Percentiles rank a stretch among this genome's conserved stretches.
These are phyloP conservation scores for Sclerotinia borealis DNA, from an alignment of 2,329 filamentous ascomycete genomes.

Conservation along the genomic window DNA sequence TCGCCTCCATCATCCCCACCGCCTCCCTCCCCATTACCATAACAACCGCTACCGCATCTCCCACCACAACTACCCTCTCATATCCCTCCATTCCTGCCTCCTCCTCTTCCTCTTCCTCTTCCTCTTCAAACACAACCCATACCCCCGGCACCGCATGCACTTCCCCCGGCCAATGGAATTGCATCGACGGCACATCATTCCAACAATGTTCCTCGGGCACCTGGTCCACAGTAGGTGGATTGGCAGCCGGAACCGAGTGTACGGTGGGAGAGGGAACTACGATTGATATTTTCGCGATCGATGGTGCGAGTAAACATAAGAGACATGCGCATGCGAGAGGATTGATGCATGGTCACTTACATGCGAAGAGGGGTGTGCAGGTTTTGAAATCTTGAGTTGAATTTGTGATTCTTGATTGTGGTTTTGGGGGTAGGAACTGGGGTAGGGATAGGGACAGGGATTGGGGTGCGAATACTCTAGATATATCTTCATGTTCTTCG, in stretches of 20 bases:
- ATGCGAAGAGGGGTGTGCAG: background rate
- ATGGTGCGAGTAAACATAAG: background rate
- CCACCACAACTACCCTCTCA: background rate
- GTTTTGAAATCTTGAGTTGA: background rate
- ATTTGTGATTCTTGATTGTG: no score
- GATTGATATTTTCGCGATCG: conserved; percentile 33
- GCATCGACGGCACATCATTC: conserved; percentile 41
- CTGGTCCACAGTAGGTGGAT: conserved; percentile 38
- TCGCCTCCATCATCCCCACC: background rate
- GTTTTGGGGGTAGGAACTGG: no score
- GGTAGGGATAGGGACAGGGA: no score
- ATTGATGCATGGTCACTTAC: background rate
- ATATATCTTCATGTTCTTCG: no score
- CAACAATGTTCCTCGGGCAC: conserved; percentile 46
- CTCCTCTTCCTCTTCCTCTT: background rate
- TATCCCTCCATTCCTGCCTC: background rate
- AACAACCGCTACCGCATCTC: background rate
- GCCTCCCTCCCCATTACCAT: background rate
- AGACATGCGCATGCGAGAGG: background rate
- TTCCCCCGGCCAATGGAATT: conserved; percentile 46
- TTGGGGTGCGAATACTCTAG: no score
- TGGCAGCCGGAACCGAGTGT: conserved; percentile 42
- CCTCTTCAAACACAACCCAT: conserved; percentile 1
- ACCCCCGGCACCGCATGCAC: conserved; percentile 39
- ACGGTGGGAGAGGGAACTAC: conserved; percentile 34